Conservation (phyloP, 805 yeast species). For the Saturnispora diversa region DNA sequence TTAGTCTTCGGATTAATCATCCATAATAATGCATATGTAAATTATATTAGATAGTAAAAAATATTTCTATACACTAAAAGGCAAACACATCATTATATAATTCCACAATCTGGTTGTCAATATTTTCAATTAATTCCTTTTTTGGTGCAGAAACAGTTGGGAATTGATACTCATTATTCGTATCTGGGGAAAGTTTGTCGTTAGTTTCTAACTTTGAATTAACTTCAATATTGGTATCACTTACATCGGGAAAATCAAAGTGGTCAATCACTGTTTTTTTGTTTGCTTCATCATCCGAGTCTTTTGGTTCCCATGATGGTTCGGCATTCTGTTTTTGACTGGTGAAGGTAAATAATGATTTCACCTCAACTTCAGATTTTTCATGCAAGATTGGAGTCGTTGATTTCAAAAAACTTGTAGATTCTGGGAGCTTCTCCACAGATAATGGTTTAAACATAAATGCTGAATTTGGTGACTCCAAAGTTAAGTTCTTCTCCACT, state of each 20-base stretch:
- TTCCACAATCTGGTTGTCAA: slow-evolving; percentile 4
- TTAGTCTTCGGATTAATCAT: no score
- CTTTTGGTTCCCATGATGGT: no score
- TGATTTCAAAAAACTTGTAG: no score
- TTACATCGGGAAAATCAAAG: slow-evolving; percentile 11
- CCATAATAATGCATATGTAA: neutral
- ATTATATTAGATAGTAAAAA: neutral
- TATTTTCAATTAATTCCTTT: neutral
- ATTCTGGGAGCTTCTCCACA: no score
- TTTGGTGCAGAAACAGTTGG: slow-evolving; percentile 3
- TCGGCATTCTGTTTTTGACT: no score
- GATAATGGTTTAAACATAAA: no score
- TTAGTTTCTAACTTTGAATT: neutral
- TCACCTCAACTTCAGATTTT: no score
- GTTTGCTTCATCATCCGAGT: neutral
- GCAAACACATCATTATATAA: slow-evolving; percentile 4
- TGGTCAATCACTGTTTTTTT: slow-evolving; percentile 2
- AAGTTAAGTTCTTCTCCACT: no score
- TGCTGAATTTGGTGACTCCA: no score
- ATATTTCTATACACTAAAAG: slow-evolving; percentile 3
- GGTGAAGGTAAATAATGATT: no score
- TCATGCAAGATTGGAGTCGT: no score
- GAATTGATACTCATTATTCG: slow-evolving; percentile 3
- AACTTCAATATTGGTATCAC: slow-evolving; percentile 2
- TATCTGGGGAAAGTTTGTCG: neutral